phyloP scores from a whole-genome alignment of 139 green algal species.

The Asterochloris erici region DNA sequence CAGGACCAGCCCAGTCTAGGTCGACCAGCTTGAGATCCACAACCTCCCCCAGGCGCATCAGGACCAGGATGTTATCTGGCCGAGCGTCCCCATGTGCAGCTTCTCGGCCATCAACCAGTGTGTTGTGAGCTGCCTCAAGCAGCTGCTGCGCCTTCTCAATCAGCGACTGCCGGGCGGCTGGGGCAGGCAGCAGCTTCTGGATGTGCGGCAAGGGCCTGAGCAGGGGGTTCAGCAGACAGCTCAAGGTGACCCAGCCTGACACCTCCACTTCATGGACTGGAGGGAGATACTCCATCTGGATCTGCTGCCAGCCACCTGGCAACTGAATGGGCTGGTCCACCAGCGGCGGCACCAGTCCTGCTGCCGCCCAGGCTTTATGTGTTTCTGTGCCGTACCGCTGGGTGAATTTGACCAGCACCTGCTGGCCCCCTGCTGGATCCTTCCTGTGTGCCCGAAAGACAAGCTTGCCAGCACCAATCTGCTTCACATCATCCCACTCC shows the following conservation, averaged over 20 bases:
- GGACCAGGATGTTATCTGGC: constrained; percentile 12
- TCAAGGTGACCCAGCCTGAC: constrained; percentile 13
- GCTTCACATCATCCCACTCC: neutral
- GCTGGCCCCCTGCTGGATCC: neutral
- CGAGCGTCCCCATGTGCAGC: constrained; percentile 9
- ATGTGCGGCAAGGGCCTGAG: neutral
- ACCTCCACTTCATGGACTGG: neutral
- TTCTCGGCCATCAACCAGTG: neutral
- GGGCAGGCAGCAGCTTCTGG: neutral
- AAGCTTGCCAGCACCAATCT: neutral
- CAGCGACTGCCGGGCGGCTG: neutral
- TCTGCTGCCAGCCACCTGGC: neutral
- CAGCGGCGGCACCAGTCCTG: neutral
- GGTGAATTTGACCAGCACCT: constrained; percentile 5
- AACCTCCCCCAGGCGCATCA: neutral
- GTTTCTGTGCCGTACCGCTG: constrained; percentile 4
- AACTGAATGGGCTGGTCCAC: neutral
- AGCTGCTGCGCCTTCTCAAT: neutral
- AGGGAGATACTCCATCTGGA: constrained; percentile 13
- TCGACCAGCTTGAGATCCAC: constrained; percentile 13
- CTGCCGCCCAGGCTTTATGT: constrained; percentile 4
- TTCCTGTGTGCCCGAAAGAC: neutral
- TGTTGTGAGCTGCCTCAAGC: neutral
- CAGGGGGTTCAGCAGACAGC: constrained; percentile 1
- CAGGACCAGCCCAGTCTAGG: constrained; percentile 6